Conservation (phyloP, 495 filamentous ascomycete genomes). For the Trypethelium eluteriae region DNA sequence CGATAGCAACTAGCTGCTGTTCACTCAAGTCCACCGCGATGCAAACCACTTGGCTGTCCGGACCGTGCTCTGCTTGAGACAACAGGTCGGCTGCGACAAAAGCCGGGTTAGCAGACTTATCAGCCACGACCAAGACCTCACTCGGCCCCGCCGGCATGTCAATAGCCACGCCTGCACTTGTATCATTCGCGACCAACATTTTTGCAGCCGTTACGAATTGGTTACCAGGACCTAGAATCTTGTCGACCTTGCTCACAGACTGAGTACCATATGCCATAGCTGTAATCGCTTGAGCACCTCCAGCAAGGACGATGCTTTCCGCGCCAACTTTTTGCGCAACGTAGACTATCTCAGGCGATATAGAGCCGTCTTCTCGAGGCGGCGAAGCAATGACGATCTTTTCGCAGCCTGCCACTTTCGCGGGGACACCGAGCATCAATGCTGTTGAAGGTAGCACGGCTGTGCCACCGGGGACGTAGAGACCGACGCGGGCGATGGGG, state of each 20-base stretch:
- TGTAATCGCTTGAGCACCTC: slow-evolving; percentile 91
- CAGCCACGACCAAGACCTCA: slow-evolving; percentile 93
- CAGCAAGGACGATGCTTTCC: slow-evolving; percentile 87
- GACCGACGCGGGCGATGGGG: slow-evolving; percentile 85
- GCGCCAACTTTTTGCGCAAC: slow-evolving; percentile 96
- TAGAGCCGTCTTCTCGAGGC: slow-evolving; percentile 76
- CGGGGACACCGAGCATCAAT: slow-evolving; percentile 94
- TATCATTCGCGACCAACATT: slow-evolving; percentile 96
- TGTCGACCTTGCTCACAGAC: slow-evolving; percentile 88
- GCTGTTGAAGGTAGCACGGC: slow-evolving; percentile 93
- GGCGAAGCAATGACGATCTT: slow-evolving; percentile 90
- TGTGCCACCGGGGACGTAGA: slow-evolving; percentile 92
- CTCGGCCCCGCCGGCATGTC: slow-evolving; percentile 98
- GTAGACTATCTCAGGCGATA: slow-evolving; percentile 96
- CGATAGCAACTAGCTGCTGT: slow-evolving; percentile 64
- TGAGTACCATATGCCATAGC: slow-evolving; percentile 81
- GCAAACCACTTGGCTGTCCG: slow-evolving; percentile 89
- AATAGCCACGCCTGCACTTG: slow-evolving; percentile 86
- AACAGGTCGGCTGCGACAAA: slow-evolving; percentile 94
- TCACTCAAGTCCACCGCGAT: slow-evolving; percentile 77
- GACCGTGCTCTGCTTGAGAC: slow-evolving; percentile 92
- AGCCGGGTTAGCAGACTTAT: slow-evolving; percentile 78
- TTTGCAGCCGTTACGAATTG: slow-evolving; percentile 98
- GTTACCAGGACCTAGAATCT: slow-evolving; percentile 95
- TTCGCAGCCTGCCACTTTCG: slow-evolving; percentile 95